These are phyloP conservation scores for Penicillium psychrosexuale DNA, from an alignment of 2,329 filamentous ascomycete genomes.

Conservation along the genomic window DNA sequence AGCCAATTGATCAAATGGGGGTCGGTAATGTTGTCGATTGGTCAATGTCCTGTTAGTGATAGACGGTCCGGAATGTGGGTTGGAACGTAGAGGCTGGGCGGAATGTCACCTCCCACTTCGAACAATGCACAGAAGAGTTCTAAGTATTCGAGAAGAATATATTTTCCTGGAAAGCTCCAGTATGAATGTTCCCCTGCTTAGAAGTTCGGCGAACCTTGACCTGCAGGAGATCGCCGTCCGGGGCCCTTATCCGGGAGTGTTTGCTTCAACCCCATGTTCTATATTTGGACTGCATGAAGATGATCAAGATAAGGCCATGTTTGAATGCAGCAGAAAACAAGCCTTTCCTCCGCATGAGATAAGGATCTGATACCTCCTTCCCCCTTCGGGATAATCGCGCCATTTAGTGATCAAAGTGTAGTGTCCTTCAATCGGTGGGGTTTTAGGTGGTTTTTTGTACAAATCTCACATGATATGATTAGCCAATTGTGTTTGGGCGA, in stretches of 20 bases:
- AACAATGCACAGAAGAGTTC: constrained; percentile 32
- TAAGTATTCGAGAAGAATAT: constrained; percentile 24
- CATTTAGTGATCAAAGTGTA: neutral
- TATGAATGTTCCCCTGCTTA: neutral
- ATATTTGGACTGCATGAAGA: constrained; percentile 19
- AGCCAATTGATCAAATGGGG: constrained; percentile 12
- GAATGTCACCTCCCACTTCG: constrained; percentile 28
- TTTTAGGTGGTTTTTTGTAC: neutral
- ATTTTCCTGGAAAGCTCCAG: neutral
- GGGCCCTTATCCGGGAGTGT: constrained; percentile 3
- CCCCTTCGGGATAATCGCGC: neutral
- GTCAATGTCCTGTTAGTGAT: constrained; percentile 18
- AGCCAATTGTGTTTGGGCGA: constrained; percentile 1
- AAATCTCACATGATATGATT: neutral
- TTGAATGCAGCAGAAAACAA: constrained; percentile 7
- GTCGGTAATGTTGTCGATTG: constrained; percentile 11
- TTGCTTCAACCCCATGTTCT: constrained; percentile 13
- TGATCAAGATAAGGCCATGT: constrained; percentile 1
- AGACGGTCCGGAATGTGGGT: constrained; percentile 25
- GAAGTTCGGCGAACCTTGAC: constrained; percentile 5
- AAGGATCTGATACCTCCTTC: neutral
- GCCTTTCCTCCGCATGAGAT: neutral
- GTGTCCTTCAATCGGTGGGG: neutral
- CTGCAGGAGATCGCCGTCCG: constrained; percentile 14
- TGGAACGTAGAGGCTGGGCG: constrained; percentile 29